These are phyloP conservation scores for Alternaria gansuensis DNA, from an alignment of 2,329 filamentous ascomycete species.

Conservation along the genomic window DNA sequence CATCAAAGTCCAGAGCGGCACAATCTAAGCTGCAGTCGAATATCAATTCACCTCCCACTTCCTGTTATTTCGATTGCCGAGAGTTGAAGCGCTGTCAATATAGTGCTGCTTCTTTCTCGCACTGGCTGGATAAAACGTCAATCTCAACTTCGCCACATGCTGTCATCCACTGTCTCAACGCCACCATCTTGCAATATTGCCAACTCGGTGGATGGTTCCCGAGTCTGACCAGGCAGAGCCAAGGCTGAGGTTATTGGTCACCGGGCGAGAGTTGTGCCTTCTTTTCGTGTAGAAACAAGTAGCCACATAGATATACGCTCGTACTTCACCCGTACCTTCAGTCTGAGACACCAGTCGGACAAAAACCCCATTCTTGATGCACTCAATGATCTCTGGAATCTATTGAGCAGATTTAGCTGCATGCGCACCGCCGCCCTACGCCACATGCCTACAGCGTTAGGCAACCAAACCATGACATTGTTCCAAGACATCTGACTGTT, in stretches of 20 bases:
- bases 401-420: not conserved
- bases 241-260: not conserved
- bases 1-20: not conserved
- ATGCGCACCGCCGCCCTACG: not conserved
- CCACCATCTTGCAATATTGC: not conserved
- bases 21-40: not conserved
- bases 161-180: conserved; percentile 1
- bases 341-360: not conserved
- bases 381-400: not conserved
- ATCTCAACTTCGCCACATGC: not conserved
- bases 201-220: not conserved
- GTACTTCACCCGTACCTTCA: not conserved
- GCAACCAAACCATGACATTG: not conserved
- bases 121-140: conserved; percentile 2
- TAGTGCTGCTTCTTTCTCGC: too few species aligned
- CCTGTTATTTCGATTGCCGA: not conserved
- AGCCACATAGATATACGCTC: not conserved
- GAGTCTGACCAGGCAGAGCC: not conserved
- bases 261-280: not conserved
- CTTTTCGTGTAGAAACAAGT: not conserved
- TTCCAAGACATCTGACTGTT: too few species aligned
- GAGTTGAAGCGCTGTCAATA: not conserved
- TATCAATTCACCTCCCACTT: not conserved
- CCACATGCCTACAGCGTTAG: not conserved
- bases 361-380: not conserved